Evolutionary conservation across 371 early-diverging fungal genomes (phyloP), one percentile per base, ranked within the genome.

Genomic region (Furculomyces boomerangus): DNA sequence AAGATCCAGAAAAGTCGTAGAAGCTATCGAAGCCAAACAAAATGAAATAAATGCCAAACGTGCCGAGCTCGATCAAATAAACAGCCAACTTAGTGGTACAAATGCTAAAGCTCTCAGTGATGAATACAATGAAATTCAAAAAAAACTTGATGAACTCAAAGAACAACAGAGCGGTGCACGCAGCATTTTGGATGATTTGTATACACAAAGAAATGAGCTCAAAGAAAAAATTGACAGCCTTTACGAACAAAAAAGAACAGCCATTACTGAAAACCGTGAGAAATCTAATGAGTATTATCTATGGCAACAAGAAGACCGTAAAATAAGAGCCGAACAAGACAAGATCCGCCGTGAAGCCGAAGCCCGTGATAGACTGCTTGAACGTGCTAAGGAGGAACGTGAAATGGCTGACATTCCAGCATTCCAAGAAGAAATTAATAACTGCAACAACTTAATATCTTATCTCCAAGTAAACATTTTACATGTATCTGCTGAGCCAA

Each of bases 341-440:
- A 71, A 74, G 49, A 70, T 67, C 60, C 78, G 71, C 48, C 75
- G 71, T 57, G 77, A 84, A 61, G 71, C 75, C 55, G 84, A 87
- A 65, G 61, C 74, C 45, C 79, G 82, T 54, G 73, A 74, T 52
- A 79, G 75, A 59, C 68, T 79, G 49, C 70, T 77, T 57, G 75
- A 75, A 50, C 67, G 74, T 29, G 83, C 84, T 16, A 68, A 75
- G 56, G 70, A 77, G 59, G 88, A 86, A 67, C 77, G 79, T 27
- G 93, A 92, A 61, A 67, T 78, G 49, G 93, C 93, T 28, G 83
- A 88, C 53, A 67, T 86, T 51, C 92, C 92, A 31, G 93, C 95
- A 8, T 93, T 80, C 70, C 72, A 76, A 54, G 74, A 74, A 57
- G 95, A 95, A 65, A 90, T 95, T 58, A 65, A 70, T 59, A 73